phyloP scores from a whole-genome alignment of 345 rosid species.

The Populus tremula region DNA sequence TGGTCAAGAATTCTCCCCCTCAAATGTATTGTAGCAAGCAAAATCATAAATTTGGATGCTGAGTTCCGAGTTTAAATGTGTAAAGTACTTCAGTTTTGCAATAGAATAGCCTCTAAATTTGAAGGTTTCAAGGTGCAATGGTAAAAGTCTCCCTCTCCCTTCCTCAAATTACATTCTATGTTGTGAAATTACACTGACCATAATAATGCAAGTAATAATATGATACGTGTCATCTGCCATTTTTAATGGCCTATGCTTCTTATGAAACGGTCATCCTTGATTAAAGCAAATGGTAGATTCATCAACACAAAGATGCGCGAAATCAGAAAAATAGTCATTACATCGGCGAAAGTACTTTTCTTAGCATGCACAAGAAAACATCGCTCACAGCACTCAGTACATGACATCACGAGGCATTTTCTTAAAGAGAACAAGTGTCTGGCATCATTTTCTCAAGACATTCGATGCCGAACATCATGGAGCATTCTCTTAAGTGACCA shows the following conservation, averaged over 20 bases:
- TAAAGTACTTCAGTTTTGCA: conserved; percentile 11
- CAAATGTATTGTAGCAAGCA: conserved; percentile 14
- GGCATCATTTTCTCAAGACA: neutral
- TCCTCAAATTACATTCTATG: neutral
- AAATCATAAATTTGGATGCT: conserved; percentile 13
- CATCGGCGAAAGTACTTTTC: neutral
- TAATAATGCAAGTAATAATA: neutral
- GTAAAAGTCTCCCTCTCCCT: neutral
- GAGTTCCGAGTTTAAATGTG: conserved; percentile 23
- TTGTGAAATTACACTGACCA: neutral
- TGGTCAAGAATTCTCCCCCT: neutral
- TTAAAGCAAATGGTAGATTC: neutral
- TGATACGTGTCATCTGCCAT: neutral
- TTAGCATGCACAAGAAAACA: neutral
- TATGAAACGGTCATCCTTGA: neutral
- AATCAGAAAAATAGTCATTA: neutral
- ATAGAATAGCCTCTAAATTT: neutral
- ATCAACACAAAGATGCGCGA: no score
- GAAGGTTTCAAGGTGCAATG: neutral
- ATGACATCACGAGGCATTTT: neutral
- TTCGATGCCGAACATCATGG: neutral
- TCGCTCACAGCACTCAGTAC: neutral
- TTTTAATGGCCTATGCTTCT: neutral
- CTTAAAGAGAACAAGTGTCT: neutral
- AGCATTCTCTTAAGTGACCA: conserved; percentile 26